Conservation (phyloP, 768 basidiomycete species). For the Trametes gibbosa region DNA sequence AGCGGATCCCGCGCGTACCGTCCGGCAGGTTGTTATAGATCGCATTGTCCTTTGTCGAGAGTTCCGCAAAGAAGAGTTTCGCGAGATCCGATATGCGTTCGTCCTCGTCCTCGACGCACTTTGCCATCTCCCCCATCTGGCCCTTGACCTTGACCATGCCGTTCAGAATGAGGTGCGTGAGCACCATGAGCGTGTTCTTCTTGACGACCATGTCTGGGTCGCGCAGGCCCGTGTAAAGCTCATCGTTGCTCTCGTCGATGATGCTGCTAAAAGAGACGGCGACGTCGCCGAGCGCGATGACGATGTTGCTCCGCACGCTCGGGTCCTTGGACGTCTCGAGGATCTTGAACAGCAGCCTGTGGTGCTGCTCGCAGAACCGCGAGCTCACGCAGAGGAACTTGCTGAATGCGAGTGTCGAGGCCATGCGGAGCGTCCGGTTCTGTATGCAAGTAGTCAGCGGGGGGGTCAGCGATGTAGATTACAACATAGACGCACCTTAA, state of each 20-base stretch:
- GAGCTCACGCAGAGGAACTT: constrained; percentile 97
- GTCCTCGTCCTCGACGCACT: constrained; percentile 93
- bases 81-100: constrained; percentile 87
- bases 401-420: constrained; percentile 85
- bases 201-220: constrained; percentile 88
- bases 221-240: constrained; percentile 90
- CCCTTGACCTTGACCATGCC: constrained; percentile 99
- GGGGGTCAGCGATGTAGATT: background rate
- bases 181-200: constrained; percentile 99
- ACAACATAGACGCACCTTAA: constrained; percentile 56
- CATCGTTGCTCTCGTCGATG: constrained; percentile 95
- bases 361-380: constrained; percentile 88
- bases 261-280: constrained; percentile 98
- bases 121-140: constrained; percentile 99
- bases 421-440: constrained; percentile 84
- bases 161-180: constrained; percentile 94
- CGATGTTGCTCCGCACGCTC: constrained; percentile 91
- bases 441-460: constrained; percentile 29
- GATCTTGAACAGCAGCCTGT: constrained; percentile 88
- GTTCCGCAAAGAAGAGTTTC: constrained; percentile 95
- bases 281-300: constrained; percentile 96
- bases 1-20: constrained; percentile 48
- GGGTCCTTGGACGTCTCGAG: constrained; percentile 89
- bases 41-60: constrained; percentile 97
- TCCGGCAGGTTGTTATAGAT: constrained; percentile 99